These are phyloP conservation scores for Inga leiocalycina DNA, from an alignment of 306 rosid genomes.

Conservation along the genomic window DNA sequence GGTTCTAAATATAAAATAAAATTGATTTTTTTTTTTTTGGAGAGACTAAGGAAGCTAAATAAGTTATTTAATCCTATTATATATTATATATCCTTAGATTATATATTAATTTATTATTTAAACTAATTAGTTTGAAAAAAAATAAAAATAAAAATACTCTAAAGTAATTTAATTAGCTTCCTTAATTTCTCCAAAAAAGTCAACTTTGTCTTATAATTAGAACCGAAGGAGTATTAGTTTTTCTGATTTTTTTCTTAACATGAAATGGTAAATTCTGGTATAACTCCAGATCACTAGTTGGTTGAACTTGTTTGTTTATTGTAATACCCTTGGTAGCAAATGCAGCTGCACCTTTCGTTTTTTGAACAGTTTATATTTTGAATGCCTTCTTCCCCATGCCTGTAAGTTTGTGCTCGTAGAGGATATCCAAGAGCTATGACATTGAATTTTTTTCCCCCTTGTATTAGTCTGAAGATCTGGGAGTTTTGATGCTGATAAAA, in stretches of 20 bases:
- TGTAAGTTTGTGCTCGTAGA: conserved; percentile 5
- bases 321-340: not conserved
- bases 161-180: too few relatives aligned
- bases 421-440: not conserved
- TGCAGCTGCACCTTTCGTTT: not conserved
- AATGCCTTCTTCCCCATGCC: not conserved
- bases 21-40: too few relatives aligned
- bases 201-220: too few relatives aligned
- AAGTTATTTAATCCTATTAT: too few relatives aligned
- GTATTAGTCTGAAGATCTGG: not conserved
- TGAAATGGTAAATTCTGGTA: not conserved
- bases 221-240: not conserved
- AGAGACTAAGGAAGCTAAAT: too few relatives aligned
- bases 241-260: not conserved
- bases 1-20: too few relatives aligned
- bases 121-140: too few relatives aligned
- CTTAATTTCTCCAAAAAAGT: too few relatives aligned
- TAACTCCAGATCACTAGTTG: not conserved
- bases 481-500: conserved; percentile 3
- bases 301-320: conserved; percentile 33
- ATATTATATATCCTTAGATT: too few relatives aligned
- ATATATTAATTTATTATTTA: too few relatives aligned
- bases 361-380: conserved; percentile 2
- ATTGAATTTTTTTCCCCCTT: conserved; percentile 12
- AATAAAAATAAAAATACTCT: too few relatives aligned